Conservation (phyloP, 176 grass and related monocot genomes). For the Oryza meridionalis region DNA sequence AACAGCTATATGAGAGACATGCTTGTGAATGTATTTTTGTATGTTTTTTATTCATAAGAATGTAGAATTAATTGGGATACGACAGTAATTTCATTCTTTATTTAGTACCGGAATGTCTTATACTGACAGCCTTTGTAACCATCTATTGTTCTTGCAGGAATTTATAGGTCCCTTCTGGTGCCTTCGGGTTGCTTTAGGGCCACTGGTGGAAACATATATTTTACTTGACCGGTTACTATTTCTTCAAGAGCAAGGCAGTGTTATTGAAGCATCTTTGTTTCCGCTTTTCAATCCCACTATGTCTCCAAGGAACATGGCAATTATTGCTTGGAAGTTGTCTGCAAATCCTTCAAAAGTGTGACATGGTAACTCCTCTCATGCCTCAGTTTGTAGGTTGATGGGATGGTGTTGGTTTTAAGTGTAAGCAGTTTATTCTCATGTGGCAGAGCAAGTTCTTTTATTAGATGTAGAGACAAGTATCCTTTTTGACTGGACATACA, state of each 20-base stretch:
- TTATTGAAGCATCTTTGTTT: constrained; percentile 63
- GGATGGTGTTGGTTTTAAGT: constrained; percentile 14
- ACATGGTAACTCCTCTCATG: constrained; percentile 55
- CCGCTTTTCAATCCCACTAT: constrained; percentile 83
- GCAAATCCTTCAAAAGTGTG: constrained; percentile 37
- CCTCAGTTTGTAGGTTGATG: constrained; percentile 36
- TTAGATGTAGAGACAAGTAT: constrained; percentile 24
- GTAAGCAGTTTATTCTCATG: constrained; percentile 17
- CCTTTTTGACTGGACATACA: constrained; percentile 4
- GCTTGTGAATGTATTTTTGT: neutral
- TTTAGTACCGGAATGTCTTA: constrained; percentile 1
- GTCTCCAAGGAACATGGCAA: constrained; percentile 85
- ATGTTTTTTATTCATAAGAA: constrained; percentile 34
- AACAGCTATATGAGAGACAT: constrained; percentile 30
- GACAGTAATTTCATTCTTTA: neutral
- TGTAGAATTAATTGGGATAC: constrained; percentile 24
- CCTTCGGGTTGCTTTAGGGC: constrained; percentile 85
- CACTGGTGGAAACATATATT: constrained; percentile 91
- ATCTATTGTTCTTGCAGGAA: constrained; percentile 57
- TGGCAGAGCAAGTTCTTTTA: constrained; percentile 21
- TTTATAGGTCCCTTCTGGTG: constrained; percentile 94
- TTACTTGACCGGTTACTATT: constrained; percentile 90
- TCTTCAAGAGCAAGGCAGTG: constrained; percentile 72
- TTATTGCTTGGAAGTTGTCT: constrained; percentile 68
- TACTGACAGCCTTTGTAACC: constrained; percentile 25